Evolutionary conservation across 352 stramenopile genomes (phyloP).

Genomic region (Phytophthora melonis): DNA sequence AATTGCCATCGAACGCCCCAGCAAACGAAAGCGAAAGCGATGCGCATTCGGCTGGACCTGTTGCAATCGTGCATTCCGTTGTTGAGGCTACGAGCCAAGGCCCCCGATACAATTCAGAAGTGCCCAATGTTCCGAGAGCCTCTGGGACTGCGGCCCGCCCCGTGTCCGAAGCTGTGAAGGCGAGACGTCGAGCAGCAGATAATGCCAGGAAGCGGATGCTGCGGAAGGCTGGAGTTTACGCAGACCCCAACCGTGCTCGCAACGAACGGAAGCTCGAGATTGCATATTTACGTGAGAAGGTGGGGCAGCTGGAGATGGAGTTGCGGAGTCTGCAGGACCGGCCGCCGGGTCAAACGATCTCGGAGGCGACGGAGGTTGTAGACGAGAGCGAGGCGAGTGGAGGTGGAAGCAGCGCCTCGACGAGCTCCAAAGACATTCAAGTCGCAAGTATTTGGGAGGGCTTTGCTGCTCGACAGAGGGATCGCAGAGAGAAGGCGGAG

Average conservation of each 20-base stretch:
- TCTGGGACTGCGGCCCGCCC: neutral
- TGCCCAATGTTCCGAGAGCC: neutral
- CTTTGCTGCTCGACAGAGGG: constrained; percentile 26
- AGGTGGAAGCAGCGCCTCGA: neutral
- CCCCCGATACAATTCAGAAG: neutral
- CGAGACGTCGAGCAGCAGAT: constrained; percentile 26
- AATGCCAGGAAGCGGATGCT: constrained; percentile 30
- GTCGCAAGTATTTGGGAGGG: constrained; percentile 31
- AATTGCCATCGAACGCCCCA: constrained; percentile 13
- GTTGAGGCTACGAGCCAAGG: neutral
- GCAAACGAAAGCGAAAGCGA: neutral
- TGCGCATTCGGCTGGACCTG: neutral
- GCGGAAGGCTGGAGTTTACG: constrained; percentile 24
- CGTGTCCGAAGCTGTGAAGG: constrained; percentile 13
- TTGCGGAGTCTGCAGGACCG: constrained; percentile 19
- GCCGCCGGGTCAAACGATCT: neutral
- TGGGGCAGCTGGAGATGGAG: constrained; percentile 23
- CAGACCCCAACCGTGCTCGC: constrained; percentile 37
- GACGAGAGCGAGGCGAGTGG: neutral
- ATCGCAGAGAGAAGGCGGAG: constrained; percentile 25
- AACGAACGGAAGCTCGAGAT: constrained; percentile 51
- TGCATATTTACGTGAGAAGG: constrained; percentile 23
- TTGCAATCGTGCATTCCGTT: neutral
- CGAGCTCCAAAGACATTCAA: constrained; percentile 8
- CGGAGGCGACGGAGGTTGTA: neutral